These are phyloP conservation scores for Stagonosporopsis vannaccii DNA, from an alignment of 2,329 filamentous ascomycete genomes.

Conservation along the genomic window DNA sequence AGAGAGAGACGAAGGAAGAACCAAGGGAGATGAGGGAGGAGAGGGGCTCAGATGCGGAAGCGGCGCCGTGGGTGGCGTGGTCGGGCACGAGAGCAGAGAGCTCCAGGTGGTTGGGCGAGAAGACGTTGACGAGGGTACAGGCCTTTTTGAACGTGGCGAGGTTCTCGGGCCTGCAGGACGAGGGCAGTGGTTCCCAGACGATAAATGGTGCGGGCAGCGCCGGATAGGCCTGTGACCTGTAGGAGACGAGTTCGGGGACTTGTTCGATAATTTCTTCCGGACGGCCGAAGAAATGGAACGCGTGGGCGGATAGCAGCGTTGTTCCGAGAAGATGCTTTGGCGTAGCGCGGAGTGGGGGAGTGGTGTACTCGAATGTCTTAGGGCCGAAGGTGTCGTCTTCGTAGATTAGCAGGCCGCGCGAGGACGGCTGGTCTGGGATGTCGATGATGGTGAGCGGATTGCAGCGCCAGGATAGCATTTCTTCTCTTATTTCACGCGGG, in stretches of 20 bases:
- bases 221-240: constrained; percentile 6
- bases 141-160: constrained; percentile 17
- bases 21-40: neutral
- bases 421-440: constrained; percentile 5
- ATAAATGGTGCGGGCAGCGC: constrained; percentile 17
- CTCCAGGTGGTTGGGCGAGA: constrained; percentile 38
- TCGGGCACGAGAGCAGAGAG: constrained; percentile 18
- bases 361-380: constrained; percentile 29
- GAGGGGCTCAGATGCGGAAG: neutral
- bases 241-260: constrained; percentile 21
- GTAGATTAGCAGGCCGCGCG: constrained; percentile 28
- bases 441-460: constrained; percentile 19
- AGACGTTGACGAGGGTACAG: constrained; percentile 28
- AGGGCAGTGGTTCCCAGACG: constrained; percentile 35
- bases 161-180: constrained; percentile 10
- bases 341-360: constrained; percentile 19
- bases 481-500: constrained; percentile 8
- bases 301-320: constrained; percentile 17
- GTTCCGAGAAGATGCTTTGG: constrained; percentile 20
- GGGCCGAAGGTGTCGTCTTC: constrained; percentile 33
- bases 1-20: neutral
- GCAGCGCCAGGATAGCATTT: constrained; percentile 16
- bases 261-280: constrained; percentile 24
- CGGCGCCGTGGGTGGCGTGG: neutral
- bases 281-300: constrained; percentile 31